phyloP scores from a whole-genome alignment of 768 basidiomycete species.

The Kwoniella dendrophila region DNA sequence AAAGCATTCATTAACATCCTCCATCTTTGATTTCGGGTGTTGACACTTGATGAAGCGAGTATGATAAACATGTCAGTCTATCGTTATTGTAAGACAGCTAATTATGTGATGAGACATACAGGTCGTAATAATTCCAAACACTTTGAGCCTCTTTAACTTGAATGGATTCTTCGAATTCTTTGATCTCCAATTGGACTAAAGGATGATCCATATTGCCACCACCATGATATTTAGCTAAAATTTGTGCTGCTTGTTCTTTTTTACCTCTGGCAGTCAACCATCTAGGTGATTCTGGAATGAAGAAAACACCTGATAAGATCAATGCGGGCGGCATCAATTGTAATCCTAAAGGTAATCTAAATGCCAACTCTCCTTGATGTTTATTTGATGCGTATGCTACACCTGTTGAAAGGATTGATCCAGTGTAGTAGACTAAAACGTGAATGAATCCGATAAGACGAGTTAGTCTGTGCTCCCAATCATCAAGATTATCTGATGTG shows the following conservation, averaged over 20 bases:
- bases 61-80: background rate
- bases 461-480: background rate
- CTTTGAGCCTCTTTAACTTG: slow-evolving; percentile 62
- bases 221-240: slow-evolving; percentile 61
- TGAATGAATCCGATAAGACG: background rate
- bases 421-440: slow-evolving; percentile 31
- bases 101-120: slow-evolving; percentile 6
- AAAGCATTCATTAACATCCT: slow-evolving; percentile 60
- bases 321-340: slow-evolving; percentile 43
- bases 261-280: slow-evolving; percentile 64
- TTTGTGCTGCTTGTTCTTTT: slow-evolving; percentile 58
- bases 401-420: slow-evolving; percentile 43
- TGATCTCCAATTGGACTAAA: slow-evolving; percentile 61
- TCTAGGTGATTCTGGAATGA: slow-evolving; percentile 64
- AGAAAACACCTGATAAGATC: slow-evolving; percentile 35
- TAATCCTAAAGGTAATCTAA: slow-evolving; percentile 41
- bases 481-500: background rate
- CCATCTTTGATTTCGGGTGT: slow-evolving; percentile 36
- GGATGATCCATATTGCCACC: slow-evolving; percentile 61
- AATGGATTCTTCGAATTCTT: slow-evolving; percentile 63
- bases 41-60: slow-evolving; percentile 17
- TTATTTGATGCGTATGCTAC: slow-evolving; percentile 44
- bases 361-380: slow-evolving; percentile 34
- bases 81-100: background rate
- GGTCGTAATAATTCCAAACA: slow-evolving; percentile 61